Percentiles rank a stretch among this genome's conserved stretches.
phyloP scores from a whole-genome alignment of 441 rosid species.

The Theobroma grandiflorum region DNA sequence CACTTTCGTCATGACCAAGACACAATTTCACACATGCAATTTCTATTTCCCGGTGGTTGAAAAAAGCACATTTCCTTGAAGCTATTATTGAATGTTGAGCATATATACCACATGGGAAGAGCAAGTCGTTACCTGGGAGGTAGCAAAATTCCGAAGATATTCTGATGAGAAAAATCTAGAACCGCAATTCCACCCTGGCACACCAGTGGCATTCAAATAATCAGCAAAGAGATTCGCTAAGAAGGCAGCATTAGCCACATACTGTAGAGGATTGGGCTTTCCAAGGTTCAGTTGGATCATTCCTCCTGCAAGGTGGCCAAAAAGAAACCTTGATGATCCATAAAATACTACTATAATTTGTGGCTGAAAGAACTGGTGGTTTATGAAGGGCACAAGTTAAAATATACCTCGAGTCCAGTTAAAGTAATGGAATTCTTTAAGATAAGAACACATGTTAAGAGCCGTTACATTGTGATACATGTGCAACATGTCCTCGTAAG shows the following conservation, averaged over 20 bases:
- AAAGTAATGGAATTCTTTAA: conserved; percentile 59
- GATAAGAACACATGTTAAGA: conserved; percentile 78
- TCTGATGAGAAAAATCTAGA: conserved; percentile 45
- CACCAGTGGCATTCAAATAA: conserved; percentile 68
- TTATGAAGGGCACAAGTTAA: neutral
- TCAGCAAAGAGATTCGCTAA: conserved; percentile 78
- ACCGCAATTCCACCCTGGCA: conserved; percentile 79
- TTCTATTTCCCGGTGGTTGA: too few species aligned
- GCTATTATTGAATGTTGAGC: too few species aligned
- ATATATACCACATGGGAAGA: too few species aligned
- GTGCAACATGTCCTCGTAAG: conserved; percentile 78
- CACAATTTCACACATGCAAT: too few species aligned
- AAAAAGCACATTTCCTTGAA: too few species aligned
- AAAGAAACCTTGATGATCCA: neutral
- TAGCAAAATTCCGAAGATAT: conserved; percentile 59
- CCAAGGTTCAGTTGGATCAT: conserved; percentile 67
- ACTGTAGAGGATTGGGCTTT: conserved; percentile 68
- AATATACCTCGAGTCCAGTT: conserved; percentile 71
- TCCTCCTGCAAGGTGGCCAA: conserved; percentile 56
- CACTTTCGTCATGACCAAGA: too few species aligned
- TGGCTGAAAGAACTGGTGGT: too few species aligned
- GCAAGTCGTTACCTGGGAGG: conserved; percentile 60
- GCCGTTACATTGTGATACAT: conserved; percentile 77
- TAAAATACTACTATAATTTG: neutral
- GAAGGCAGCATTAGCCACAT: conserved; percentile 78